Evolutionary conservation across 768 basidiomycete genomes (phyloP).

Genomic region (Leccinum ochraceum): DNA sequence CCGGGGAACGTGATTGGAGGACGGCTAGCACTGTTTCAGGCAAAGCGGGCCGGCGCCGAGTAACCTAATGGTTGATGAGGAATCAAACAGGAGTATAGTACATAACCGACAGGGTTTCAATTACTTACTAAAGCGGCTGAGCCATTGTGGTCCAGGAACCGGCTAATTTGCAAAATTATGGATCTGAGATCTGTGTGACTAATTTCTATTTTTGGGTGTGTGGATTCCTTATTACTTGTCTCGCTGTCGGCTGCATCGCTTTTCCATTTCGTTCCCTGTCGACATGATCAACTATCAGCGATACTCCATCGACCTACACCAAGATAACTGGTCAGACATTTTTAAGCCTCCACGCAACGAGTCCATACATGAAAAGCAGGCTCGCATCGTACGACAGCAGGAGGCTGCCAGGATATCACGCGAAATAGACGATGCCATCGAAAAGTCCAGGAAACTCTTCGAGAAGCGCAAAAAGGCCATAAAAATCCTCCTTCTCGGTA

Average conservation of each 20-base stretch:
- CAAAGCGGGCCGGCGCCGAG: background rate
- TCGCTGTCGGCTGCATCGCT: background rate
- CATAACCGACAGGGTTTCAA: too few relatives aligned
- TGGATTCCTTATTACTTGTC: background rate
- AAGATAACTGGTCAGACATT: constrained; percentile 25
- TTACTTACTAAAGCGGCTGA: background rate
- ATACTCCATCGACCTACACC: background rate
- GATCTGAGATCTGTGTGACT: background rate
- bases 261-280: background rate
- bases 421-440: constrained; percentile 33
- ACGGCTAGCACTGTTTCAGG: background rate
- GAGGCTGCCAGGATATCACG: constrained; percentile 25
- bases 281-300: background rate
- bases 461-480: constrained; percentile 31
- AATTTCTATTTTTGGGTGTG: background rate
- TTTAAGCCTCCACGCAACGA: constrained; percentile 26
- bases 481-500: constrained; percentile 32
- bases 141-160: background rate
- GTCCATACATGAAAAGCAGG: background rate
- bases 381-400: constrained; percentile 20
- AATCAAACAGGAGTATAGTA: too few relatives aligned
- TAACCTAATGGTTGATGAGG: background rate
- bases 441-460: constrained; percentile 20
- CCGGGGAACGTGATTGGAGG: background rate
- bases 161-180: background rate